phyloP scores from a whole-genome alignment of 257 asterid genomes.

The Petunia axillaris region DNA sequence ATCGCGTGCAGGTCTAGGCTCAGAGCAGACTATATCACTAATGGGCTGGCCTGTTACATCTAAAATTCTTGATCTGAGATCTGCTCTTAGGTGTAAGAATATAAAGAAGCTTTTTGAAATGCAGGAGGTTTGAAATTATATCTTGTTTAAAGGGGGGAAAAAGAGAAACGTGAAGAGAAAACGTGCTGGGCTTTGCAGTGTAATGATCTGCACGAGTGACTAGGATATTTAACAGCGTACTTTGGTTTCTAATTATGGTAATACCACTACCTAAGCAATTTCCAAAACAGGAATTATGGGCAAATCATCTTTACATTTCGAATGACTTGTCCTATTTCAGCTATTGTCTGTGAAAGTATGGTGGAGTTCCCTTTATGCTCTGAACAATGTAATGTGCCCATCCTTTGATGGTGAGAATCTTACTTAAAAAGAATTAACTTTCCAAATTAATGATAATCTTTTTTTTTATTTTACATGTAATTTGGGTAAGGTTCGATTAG shows the following conservation, averaged over 20 bases:
- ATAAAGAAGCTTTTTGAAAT: neutral
- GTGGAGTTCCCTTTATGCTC: slow-evolving; percentile 65
- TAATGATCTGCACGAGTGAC: neutral
- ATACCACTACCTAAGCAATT: slow-evolving; percentile 24
- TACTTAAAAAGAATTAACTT: slow-evolving; percentile 10
- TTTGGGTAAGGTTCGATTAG: slow-evolving; percentile 1
- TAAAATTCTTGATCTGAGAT: neutral
- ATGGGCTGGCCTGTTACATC: too few species aligned
- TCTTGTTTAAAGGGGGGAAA: neutral
- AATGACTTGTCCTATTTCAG: slow-evolving; percentile 34
- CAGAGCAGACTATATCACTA: too few species aligned
- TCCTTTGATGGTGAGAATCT: slow-evolving; percentile 24
- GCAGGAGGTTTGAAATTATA: neutral
- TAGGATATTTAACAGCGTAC: slow-evolving; percentile 22
- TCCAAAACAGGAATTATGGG: slow-evolving; percentile 27
- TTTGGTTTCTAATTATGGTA: slow-evolving; percentile 30
- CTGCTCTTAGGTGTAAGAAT: neutral
- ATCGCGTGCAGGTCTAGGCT: too few species aligned
- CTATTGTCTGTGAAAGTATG: slow-evolving; percentile 22
- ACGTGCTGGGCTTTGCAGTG: neutral
- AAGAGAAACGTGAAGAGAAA: too few species aligned
- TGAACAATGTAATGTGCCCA: slow-evolving; percentile 28
- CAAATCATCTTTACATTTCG: slow-evolving; percentile 20
- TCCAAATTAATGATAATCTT: slow-evolving; percentile 27
- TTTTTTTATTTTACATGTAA: slow-evolving; percentile 4